These are phyloP conservation scores for Ceratonia siliqua DNA, from an alignment of 306 rosid species.

Conservation along the genomic window DNA sequence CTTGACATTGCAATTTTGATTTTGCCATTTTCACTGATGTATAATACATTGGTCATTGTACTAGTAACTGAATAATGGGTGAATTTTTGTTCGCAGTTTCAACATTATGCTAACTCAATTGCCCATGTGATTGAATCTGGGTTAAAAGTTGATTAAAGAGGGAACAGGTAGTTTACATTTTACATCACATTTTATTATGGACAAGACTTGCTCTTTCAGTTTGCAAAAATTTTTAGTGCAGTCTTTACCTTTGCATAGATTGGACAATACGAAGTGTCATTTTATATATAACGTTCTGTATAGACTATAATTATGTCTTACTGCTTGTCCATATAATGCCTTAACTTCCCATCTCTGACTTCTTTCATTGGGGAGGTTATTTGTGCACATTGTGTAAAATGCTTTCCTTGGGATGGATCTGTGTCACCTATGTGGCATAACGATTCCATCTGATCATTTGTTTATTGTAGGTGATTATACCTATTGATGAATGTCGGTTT, in stretches of 20 bases:
- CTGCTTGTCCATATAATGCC: no score
- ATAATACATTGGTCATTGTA: slow-evolving; percentile 5
- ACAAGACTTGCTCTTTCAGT: background rate
- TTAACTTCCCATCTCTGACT: no score
- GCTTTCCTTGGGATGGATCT: no score
- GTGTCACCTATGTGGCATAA: no score
- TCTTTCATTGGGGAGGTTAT: no score
- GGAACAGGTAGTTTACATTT: slow-evolving; percentile 22
- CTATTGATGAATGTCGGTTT: no score
- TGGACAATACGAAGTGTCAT: background rate
- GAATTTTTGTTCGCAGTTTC: slow-evolving; percentile 37
- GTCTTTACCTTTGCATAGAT: background rate
- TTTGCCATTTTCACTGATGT: background rate
- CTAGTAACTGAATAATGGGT: slow-evolving; percentile 19
- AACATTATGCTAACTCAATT: slow-evolving; percentile 25
- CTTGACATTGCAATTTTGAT: slow-evolving; percentile 1
- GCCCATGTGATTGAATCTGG: slow-evolving; percentile 29
- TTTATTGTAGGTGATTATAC: no score
- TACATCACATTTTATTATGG: background rate
- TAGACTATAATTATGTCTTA: background rate
- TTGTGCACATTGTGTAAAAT: no score
- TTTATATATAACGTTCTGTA: background rate
- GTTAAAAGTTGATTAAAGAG: background rate
- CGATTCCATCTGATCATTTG: no score
- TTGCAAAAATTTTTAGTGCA: background rate